phyloP scores from a whole-genome alignment of 2,329 filamentous ascomycete species.

The Botrytis medusae region DNA sequence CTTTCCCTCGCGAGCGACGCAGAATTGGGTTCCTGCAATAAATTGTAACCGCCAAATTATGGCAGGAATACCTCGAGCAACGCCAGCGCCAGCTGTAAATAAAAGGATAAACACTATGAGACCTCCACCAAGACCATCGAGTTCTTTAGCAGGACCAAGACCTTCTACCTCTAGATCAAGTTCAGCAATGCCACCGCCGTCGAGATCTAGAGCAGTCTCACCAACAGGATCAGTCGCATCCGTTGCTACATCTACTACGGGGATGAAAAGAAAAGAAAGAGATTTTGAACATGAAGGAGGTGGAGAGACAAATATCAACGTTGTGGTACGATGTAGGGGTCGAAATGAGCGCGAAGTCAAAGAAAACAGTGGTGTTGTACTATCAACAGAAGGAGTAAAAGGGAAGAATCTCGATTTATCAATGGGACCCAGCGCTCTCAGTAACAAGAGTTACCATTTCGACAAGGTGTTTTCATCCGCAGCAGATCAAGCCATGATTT shows the following conservation, averaged over 20 bases:
- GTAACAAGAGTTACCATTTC: slow-evolving; percentile 95
- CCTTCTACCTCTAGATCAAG: slow-evolving; percentile 44
- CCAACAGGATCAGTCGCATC: slow-evolving; percentile 70
- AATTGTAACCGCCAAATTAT: slow-evolving; percentile 41
- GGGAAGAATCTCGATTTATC: slow-evolving; percentile 81
- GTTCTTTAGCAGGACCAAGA: slow-evolving; percentile 34
- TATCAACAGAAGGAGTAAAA: slow-evolving; percentile 83
- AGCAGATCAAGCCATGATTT: slow-evolving; percentile 90
- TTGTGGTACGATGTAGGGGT: slow-evolving; percentile 91
- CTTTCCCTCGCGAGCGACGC: neutral
- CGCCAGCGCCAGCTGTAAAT: slow-evolving; percentile 46
- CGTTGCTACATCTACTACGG: slow-evolving; percentile 50
- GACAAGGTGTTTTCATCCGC: slow-evolving; percentile 96
- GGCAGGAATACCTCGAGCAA: slow-evolving; percentile 55
- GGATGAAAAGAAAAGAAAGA: slow-evolving; percentile 81
- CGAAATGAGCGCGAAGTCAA: slow-evolving; percentile 88
- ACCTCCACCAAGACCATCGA: slow-evolving; percentile 54
- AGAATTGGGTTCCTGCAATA: neutral
- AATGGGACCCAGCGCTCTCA: slow-evolving; percentile 89
- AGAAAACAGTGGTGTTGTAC: slow-evolving; percentile 92
- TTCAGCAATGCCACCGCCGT: slow-evolving; percentile 39
- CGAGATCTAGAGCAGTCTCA: slow-evolving; percentile 48
- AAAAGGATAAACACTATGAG: slow-evolving; percentile 51
- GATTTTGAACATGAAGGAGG: slow-evolving; percentile 72
- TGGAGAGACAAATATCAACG: slow-evolving; percentile 95